Evolutionary conservation across 2,329 filamentous ascomycete species (phyloP).

Genomic region (Aspergillus felis): DNA sequence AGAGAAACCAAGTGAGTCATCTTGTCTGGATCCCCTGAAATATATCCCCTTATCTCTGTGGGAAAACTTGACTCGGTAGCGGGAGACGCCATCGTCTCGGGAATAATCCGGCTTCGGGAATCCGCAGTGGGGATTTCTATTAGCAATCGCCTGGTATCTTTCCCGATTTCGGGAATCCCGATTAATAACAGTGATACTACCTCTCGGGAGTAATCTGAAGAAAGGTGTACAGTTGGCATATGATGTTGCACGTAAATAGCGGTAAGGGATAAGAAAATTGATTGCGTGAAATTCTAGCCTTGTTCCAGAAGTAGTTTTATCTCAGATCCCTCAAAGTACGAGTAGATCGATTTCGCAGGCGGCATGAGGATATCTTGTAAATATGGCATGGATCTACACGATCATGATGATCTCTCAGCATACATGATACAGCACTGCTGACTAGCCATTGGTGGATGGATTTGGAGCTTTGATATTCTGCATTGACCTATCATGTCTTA

Average conservation of each 20-base stretch:
- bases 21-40: neutral
- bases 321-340: neutral
- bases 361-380: no score
- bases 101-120: neutral
- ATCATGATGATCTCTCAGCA: no score
- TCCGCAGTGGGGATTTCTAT: neutral
- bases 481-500: no score
- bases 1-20: neutral
- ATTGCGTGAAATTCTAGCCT: neutral
- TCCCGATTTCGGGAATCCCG: neutral
- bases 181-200: no score
- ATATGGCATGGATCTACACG: no score
- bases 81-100: neutral
- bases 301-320: neutral
- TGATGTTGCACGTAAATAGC: conserved; percentile 32
- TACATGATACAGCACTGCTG: no score
- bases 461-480: no score
- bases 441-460: no score
- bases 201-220: no score
- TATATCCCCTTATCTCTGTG: neutral
- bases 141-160: neutral
- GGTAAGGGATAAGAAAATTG: no score
- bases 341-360: no score
- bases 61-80: neutral
- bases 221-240: neutral